These are phyloP conservation scores for Linum trigynum DNA, from an alignment of 345 rosid species.

Conservation along the genomic window DNA sequence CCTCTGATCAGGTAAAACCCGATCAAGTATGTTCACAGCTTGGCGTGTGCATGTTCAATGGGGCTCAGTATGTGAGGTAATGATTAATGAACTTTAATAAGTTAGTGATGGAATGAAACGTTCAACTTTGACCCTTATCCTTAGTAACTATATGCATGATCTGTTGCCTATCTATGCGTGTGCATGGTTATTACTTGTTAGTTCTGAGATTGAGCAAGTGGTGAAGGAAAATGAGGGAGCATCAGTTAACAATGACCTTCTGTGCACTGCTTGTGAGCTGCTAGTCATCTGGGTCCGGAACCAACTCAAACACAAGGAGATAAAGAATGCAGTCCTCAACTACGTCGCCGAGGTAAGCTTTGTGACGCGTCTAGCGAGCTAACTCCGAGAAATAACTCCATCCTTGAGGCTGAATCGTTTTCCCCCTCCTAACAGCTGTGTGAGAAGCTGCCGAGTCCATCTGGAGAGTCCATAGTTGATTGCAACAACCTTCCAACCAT, in stretches of 20 bases:
- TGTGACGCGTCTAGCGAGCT: neutral
- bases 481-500: conserved; percentile 35
- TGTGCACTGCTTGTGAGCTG: conserved; percentile 58
- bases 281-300: conserved; percentile 58
- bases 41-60: conserved; percentile 41
- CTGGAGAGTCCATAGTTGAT: conserved; percentile 48
- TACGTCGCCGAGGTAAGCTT: conserved; percentile 44
- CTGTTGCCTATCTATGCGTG: conserved; percentile 4
- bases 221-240: conserved; percentile 25
- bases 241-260: conserved; percentile 20
- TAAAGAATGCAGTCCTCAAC: conserved; percentile 44
- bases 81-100: conserved; percentile 5
- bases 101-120: conserved; percentile 1
- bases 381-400: neutral
- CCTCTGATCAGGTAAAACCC: conserved; percentile 39
- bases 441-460: conserved; percentile 60
- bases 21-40: conserved; percentile 47
- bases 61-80: conserved; percentile 26
- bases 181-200: neutral
- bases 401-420: neutral
- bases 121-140: neutral
- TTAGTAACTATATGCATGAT: neutral
- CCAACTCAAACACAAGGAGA: conserved; percentile 43
- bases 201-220: conserved; percentile 32
- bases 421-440: conserved; percentile 36